A percentile compares a stretch with the other conserved stretches of the same genome.
These are phyloP conservation scores for Syncephalastrum monosporum DNA, from an alignment of 371 early-diverging fungal genomes.

Conservation along the genomic window DNA sequence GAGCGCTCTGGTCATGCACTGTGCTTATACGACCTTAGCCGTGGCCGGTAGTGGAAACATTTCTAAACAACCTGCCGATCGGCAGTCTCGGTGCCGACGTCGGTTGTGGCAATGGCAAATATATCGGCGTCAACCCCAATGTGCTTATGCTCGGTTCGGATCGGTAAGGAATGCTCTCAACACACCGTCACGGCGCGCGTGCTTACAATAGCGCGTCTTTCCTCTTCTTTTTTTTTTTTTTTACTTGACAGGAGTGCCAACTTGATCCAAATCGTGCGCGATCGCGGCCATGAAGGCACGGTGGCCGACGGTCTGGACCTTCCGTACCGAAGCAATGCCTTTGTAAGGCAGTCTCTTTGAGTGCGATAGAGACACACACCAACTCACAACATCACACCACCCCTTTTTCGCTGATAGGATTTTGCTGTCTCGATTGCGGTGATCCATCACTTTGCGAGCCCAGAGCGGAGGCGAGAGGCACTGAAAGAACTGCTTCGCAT, in stretches of 20 bases:
- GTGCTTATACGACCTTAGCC: conserved; percentile 50
- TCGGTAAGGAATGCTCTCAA: conserved; percentile 47
- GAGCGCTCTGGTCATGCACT: background rate
- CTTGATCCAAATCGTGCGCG: conserved; percentile 72
- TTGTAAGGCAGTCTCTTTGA: conserved; percentile 50
- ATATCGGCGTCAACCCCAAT: conserved; percentile 81
- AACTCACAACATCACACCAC: background rate
- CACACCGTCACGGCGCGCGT: too few relatives aligned
- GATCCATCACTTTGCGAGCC: conserved; percentile 91
- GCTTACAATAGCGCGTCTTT: background rate
- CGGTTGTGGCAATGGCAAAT: conserved; percentile 98
- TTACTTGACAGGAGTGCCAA: conserved; percentile 61
- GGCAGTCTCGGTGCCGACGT: conserved; percentile 91
- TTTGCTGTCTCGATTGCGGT: conserved; percentile 93
- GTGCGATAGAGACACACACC: too few relatives aligned
- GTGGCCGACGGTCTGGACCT: conserved; percentile 81
- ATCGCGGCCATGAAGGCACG: conserved; percentile 82
- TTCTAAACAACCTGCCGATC: conserved; percentile 55
- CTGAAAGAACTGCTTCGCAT: conserved; percentile 79
- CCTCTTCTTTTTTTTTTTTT: background rate
- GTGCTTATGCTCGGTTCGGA: conserved; percentile 84
- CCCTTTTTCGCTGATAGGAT: conserved; percentile 58
- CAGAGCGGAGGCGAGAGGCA: conserved; percentile 75
- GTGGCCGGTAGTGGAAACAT: conserved; percentile 95
- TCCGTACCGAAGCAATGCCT: conserved; percentile 70